These are phyloP conservation scores for Pluteus cervinus DNA, from an alignment of 768 basidiomycete species.

Conservation along the genomic window DNA sequence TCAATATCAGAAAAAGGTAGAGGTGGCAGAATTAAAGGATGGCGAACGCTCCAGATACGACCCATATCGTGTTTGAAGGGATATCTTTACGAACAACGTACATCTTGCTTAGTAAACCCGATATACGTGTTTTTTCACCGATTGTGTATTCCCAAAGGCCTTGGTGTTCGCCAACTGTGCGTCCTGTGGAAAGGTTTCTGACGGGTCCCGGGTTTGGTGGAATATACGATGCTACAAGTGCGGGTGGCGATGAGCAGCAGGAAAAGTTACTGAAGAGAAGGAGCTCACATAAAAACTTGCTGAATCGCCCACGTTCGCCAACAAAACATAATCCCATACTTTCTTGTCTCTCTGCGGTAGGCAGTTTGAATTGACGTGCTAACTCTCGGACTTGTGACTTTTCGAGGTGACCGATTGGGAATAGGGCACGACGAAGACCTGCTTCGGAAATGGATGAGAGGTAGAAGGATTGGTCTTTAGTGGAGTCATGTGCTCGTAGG, in stretches of 20 bases:
- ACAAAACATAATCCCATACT: conserved; percentile 97
- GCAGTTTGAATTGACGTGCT: conserved; percentile 54
- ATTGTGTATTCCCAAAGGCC: conserved; percentile 86
- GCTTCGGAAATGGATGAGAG: conserved; percentile 70
- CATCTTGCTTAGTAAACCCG: conserved; percentile 53
- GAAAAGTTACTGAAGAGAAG: neutral
- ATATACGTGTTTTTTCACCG: conserved; percentile 70
- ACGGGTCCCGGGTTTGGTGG: conserved; percentile 64
- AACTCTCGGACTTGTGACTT: conserved; percentile 73
- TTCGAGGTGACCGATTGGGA: conserved; percentile 63
- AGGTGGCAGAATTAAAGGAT: neutral
- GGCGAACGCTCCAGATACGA: conserved; percentile 68
- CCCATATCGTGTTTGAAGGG: conserved; percentile 57
- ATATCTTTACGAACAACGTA: conserved; percentile 74
- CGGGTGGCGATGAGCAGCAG: too few relatives aligned
- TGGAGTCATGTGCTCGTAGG: conserved; percentile 45
- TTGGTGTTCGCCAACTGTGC: conserved; percentile 50
- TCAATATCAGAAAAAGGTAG: conserved; percentile 3
- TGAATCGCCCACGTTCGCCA: conserved; percentile 70
- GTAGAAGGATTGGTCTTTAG: conserved; percentile 93
- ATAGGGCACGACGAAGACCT: conserved; percentile 63
- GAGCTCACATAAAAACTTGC: conserved; percentile 61
- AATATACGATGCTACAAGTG: conserved; percentile 79
- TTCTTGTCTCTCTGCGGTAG: conserved; percentile 72
- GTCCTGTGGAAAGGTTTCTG: conserved; percentile 48